Evolutionary conservation across 2,329 filamentous ascomycete genomes (phyloP).

Genomic region (Fusarium drepaniforme): DNA sequence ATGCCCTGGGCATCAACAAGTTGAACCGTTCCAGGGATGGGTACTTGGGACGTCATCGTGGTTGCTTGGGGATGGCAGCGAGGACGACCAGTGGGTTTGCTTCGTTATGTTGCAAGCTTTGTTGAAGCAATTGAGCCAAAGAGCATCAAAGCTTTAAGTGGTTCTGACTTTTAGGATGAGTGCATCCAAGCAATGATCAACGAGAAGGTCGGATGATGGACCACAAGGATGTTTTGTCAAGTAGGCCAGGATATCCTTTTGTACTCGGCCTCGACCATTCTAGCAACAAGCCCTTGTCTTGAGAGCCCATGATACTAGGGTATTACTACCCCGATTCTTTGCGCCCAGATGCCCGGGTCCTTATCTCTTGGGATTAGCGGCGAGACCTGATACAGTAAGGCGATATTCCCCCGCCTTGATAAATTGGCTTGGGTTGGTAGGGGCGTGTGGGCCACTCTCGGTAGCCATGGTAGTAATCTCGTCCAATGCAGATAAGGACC

Average conservation of each 20-base stretch:
- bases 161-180: neutral
- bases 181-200: neutral
- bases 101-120: neutral
- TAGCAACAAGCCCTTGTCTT: neutral
- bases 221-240: neutral
- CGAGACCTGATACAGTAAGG: neutral
- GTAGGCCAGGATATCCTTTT: neutral
- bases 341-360: neutral
- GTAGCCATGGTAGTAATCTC: neutral
- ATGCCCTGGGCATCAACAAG: conserved; percentile 33
- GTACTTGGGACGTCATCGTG: conserved; percentile 11
- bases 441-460: neutral
- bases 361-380: conserved; percentile 6
- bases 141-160: neutral
- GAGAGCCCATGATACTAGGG: conserved; percentile 1
- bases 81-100: neutral
- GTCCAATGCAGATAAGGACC: neutral
- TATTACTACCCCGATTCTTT: conserved; percentile 11
- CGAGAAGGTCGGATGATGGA: neutral
- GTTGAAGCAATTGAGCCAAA: neutral
- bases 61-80: neutral
- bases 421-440: neutral
- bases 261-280: neutral
- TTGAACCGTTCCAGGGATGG: conserved; percentile 38
- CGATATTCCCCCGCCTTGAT: conserved; percentile 1